A percentile compares a stretch with the other conserved stretches of the same genome.
Evolutionary conservation across 306 rosid species (phyloP).

Genomic region (Corylus heterophylla): DNA sequence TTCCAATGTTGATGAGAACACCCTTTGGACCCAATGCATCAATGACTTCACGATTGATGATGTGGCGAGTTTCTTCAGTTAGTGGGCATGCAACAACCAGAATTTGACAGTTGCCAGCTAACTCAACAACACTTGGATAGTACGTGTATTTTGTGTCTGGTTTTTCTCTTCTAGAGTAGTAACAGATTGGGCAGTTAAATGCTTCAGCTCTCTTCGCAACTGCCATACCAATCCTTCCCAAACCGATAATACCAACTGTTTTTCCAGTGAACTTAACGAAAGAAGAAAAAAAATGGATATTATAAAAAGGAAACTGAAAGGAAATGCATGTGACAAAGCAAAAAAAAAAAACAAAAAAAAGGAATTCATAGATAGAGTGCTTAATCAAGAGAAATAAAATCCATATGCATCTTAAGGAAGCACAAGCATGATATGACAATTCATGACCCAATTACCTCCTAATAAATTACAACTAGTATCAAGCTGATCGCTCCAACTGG

Average conservation of each 20-base stretch:
- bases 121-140: conserved; percentile 65
- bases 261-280: conserved; percentile 76
- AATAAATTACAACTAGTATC: not conserved
- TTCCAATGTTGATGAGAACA: conserved; percentile 71
- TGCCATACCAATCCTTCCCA: conserved; percentile 83
- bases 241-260: conserved; percentile 74
- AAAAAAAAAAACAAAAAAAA: not conserved
- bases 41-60: conserved; percentile 66
- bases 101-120: conserved; percentile 72
- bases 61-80: conserved; percentile 58
- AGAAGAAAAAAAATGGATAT: not conserved
- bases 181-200: conserved; percentile 63
- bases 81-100: conserved; percentile 83
- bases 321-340: not conserved
- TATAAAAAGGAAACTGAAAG: conserved; percentile 3
- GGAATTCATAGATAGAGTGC: not conserved
- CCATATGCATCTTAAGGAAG: not conserved
- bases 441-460: not conserved
- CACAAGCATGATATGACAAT: not conserved
- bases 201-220: conserved; percentile 84
- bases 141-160: conserved; percentile 57
- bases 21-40: conserved; percentile 81
- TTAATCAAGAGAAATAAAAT: not conserved
- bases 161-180: conserved; percentile 66
- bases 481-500: not conserved